Percentiles rank a stretch among this genome's conserved stretches.
These are phyloP conservation scores for Neurospora sp. DNA, from an alignment of 495 filamentous ascomycete genomes.

Conservation along the genomic window DNA sequence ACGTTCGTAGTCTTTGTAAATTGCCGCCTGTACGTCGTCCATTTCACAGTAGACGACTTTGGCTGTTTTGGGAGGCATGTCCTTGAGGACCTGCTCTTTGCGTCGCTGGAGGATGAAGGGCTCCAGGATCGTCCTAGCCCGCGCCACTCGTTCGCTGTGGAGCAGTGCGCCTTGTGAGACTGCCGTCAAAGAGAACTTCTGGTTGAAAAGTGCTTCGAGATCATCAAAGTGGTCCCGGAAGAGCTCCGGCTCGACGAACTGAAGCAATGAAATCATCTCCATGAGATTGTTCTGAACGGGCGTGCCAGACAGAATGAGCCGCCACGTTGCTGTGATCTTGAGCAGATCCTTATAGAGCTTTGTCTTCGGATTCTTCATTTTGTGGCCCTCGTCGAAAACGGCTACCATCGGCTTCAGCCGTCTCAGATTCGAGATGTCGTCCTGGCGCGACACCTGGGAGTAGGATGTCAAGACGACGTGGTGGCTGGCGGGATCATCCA, in stretches of 20 bases:
- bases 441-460: slow-evolving; percentile 29
- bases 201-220: slow-evolving; percentile 73
- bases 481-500: slow-evolving; percentile 50
- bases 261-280: slow-evolving; percentile 78
- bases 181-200: slow-evolving; percentile 76
- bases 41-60: slow-evolving; percentile 72
- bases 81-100: slow-evolving; percentile 87
- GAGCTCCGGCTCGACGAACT: slow-evolving; percentile 79
- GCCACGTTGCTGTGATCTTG: slow-evolving; percentile 64
- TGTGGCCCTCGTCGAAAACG: slow-evolving; percentile 89
- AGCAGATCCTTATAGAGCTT: slow-evolving; percentile 72
- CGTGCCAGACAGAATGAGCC: slow-evolving; percentile 83
- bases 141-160: slow-evolving; percentile 71
- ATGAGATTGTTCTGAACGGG: slow-evolving; percentile 93
- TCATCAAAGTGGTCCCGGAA: slow-evolving; percentile 67
- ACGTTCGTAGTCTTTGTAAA: slow-evolving; percentile 51
- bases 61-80: slow-evolving; percentile 72
- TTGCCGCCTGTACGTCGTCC: slow-evolving; percentile 53
- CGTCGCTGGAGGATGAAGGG: slow-evolving; percentile 89
- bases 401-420: slow-evolving; percentile 47
- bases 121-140: slow-evolving; percentile 85
- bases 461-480: slow-evolving; percentile 93
- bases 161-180: slow-evolving; percentile 64
- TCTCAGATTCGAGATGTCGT: slow-evolving; percentile 31
- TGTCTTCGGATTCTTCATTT: slow-evolving; percentile 77